These are phyloP conservation scores for Sindora glabra DNA, from an alignment of 306 rosid genomes.

Conservation along the genomic window DNA sequence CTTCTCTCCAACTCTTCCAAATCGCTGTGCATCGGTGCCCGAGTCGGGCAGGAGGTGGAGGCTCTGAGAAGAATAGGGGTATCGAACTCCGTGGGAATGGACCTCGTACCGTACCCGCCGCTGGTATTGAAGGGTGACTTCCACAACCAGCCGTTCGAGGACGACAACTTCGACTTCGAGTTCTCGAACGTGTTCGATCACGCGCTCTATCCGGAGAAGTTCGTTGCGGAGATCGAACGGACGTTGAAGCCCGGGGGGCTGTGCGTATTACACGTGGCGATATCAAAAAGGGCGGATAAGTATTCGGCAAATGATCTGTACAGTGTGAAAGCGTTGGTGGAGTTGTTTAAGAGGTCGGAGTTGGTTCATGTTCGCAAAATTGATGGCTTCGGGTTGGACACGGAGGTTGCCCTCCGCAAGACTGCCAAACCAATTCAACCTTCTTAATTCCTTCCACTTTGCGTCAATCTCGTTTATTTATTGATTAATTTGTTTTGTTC, in stretches of 20 bases:
- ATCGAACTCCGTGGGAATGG: constrained; percentile 64
- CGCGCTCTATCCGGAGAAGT: constrained; percentile 70
- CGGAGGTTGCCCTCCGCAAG: constrained; percentile 67
- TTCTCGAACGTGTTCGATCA: constrained; percentile 97
- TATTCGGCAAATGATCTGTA: constrained; percentile 85
- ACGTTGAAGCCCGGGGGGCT: constrained; percentile 71
- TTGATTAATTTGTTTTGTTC: too few species aligned
- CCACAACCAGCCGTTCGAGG: constrained; percentile 60
- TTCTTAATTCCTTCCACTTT: background rate
- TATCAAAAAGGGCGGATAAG: constrained; percentile 58
- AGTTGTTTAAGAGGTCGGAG: constrained; percentile 39
- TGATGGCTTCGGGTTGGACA: constrained; percentile 85
- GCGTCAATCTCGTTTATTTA: background rate
- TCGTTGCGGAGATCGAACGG: constrained; percentile 79
- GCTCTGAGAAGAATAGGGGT: constrained; percentile 69
- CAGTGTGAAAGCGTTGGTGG: constrained; percentile 54
- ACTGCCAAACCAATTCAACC: background rate
- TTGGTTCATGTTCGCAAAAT: constrained; percentile 46
- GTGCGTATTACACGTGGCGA: constrained; percentile 70
- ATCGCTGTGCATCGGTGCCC: constrained; percentile 69
- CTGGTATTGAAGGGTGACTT: constrained; percentile 74
- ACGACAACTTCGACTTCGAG: constrained; percentile 64
- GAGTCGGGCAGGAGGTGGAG: constrained; percentile 88
- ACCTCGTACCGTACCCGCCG: constrained; percentile 78
- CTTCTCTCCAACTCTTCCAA: constrained; percentile 42